A percentile compares a stretch with the other conserved stretches of the same genome.
These are phyloP conservation scores for Cyberlindnera veronae DNA, from an alignment of 805 yeast species.

Conservation along the genomic window DNA sequence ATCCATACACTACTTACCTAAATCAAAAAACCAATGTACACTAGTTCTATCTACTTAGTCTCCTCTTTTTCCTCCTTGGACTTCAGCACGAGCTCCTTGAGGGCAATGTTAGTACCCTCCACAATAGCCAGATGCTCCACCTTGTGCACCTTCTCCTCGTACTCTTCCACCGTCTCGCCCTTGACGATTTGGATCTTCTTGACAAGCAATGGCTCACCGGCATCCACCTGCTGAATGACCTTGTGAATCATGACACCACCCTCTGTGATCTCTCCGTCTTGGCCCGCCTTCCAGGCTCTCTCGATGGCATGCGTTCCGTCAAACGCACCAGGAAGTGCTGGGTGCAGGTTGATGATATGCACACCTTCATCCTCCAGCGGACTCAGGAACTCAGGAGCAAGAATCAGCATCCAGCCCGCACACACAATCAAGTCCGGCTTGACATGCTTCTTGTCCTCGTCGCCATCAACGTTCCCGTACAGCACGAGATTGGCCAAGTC, in stretches of 20 bases:
- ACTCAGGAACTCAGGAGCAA: constrained; percentile 70
- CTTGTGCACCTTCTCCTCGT: constrained; percentile 78
- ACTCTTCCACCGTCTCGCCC: constrained; percentile 74
- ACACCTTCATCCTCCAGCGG: constrained; percentile 59
- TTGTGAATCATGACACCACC: constrained; percentile 97
- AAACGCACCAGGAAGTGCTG: constrained; percentile 95
- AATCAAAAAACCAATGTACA: neutral
- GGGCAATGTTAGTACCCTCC: constrained; percentile 74
- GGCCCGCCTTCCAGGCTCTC: constrained; percentile 94
- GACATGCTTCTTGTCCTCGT: constrained; percentile 30
- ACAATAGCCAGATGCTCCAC: constrained; percentile 91
- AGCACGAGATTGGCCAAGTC: constrained; percentile 74
- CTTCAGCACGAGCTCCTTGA: constrained; percentile 28
- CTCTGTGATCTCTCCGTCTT: constrained; percentile 64
- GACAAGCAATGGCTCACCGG: constrained; percentile 85
- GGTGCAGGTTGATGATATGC: constrained; percentile 90
- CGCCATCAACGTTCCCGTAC: constrained; percentile 39
- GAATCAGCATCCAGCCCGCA: constrained; percentile 97
- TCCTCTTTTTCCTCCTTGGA: constrained; percentile 1
- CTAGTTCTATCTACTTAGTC: neutral
- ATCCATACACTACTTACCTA: neutral
- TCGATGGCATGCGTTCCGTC: constrained; percentile 98
- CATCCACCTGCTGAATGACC: constrained; percentile 94
- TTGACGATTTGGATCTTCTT: constrained; percentile 68
- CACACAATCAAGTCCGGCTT: constrained; percentile 88